A percentile compares a stretch with the other conserved stretches of the same genome.
Conservation (phyloP, 2,329 filamentous ascomycete genomes). For the Gyromitra esculenta region DNA sequence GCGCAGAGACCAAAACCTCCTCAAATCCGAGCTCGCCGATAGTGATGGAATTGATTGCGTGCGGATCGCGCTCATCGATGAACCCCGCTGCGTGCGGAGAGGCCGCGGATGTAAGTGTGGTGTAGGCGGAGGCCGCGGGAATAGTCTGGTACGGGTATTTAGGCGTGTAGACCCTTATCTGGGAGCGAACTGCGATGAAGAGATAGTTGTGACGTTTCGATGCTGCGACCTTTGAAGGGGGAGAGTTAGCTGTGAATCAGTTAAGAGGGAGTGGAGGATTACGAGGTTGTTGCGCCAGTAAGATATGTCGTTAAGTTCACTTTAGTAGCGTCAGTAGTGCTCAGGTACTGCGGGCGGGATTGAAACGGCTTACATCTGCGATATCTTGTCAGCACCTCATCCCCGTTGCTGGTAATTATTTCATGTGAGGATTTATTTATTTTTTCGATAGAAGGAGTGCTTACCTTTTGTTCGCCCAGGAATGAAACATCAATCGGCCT, state of each 20-base stretch:
- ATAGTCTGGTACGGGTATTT: slow-evolving; percentile 65
- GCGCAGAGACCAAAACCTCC: slow-evolving; percentile 74
- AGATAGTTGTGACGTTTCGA: slow-evolving; percentile 57
- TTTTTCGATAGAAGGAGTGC: not conserved
- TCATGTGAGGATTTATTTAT: too few species aligned
- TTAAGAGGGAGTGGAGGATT: not conserved
- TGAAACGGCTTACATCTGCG: slow-evolving; percentile 48
- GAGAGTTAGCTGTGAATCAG: not conserved
- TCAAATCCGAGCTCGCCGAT: slow-evolving; percentile 74
- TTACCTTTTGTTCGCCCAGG: slow-evolving; percentile 53
- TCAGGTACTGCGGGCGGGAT: slow-evolving; percentile 32
- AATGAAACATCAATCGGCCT: slow-evolving; percentile 50
- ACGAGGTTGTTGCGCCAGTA: slow-evolving; percentile 55
- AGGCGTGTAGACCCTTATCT: slow-evolving; percentile 69
- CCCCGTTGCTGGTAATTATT: not conserved
- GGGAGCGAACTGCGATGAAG: slow-evolving; percentile 69
- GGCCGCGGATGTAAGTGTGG: slow-evolving; percentile 65
- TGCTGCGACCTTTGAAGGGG: slow-evolving; percentile 51
- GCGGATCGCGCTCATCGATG: slow-evolving; percentile 66
- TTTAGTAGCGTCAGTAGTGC: slow-evolving; percentile 38
- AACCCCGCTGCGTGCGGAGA: slow-evolving; percentile 64
- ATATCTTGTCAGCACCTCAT: slow-evolving; percentile 35
- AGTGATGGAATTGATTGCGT: slow-evolving; percentile 75
- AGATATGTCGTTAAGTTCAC: slow-evolving; percentile 50
- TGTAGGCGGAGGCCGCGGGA: slow-evolving; percentile 63